Evolutionary conservation across 805 yeast species (phyloP).

Genomic region (Lachancea nothofagi): DNA sequence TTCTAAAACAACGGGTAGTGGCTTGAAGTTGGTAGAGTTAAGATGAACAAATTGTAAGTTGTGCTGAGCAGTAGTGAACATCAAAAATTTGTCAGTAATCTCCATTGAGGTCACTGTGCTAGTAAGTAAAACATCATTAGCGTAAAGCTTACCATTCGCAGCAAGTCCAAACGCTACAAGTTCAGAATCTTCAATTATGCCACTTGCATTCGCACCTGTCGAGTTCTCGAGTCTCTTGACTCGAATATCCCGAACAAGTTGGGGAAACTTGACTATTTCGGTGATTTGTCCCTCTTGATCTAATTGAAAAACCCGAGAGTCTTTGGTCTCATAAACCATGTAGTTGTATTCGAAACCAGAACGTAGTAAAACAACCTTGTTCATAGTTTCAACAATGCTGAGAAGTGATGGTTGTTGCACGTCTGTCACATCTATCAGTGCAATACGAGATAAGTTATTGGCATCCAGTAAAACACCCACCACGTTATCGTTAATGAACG

Average conservation of each 20-base stretch:
- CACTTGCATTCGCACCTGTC: conserved; percentile 21
- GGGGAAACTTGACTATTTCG: conserved; percentile 54
- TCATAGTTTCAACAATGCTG: conserved; percentile 40
- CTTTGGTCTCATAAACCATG: conserved; percentile 55
- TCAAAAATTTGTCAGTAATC: conserved; percentile 62
- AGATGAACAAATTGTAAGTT: conserved; percentile 77
- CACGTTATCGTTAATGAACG: conserved; percentile 45
- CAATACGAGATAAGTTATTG: conserved; percentile 44
- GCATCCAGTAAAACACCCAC: conserved; percentile 60
- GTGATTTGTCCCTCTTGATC: conserved; percentile 29
- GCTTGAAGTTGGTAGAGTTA: conserved; percentile 37
- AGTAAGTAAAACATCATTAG: conserved; percentile 52
- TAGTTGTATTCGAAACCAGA: conserved; percentile 47
- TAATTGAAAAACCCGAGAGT: conserved; percentile 50
- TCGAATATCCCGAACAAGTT: conserved; percentile 58
- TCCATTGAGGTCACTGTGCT: conserved; percentile 78
- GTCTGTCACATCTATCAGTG: conserved; percentile 44
- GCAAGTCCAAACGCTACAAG: conserved; percentile 66
- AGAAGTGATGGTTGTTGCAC: conserved; percentile 37
- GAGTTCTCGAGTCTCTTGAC: conserved; percentile 35
- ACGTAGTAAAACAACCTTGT: conserved; percentile 52
- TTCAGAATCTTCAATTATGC: conserved; percentile 27
- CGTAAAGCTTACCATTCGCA: conserved; percentile 66
- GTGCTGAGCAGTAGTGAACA: conserved; percentile 86
- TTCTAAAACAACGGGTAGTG: conserved; percentile 36